Conservation (phyloP, 495 filamentous ascomycete genomes). For the Xylaria castorea region DNA sequence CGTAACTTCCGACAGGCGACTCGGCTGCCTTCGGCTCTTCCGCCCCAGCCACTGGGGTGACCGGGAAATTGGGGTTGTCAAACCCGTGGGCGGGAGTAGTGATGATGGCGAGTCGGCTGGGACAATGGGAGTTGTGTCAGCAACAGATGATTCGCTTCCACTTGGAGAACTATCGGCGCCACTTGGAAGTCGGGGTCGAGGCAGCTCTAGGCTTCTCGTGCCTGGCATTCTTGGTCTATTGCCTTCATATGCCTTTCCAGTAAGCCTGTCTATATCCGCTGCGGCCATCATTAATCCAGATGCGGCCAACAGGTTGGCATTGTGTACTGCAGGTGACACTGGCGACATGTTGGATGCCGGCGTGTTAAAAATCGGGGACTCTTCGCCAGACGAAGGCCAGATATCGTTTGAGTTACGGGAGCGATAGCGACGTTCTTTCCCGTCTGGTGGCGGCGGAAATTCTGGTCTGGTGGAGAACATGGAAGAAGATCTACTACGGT, state of each 20-base stretch:
- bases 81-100: slow-evolving; percentile 20
- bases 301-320: slow-evolving; percentile 33
- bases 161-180: neutral
- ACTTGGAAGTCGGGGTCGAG: slow-evolving; percentile 3
- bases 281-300: slow-evolving; percentile 39
- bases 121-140: slow-evolving; percentile 24
- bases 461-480: slow-evolving; percentile 36
- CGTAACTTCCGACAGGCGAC: slow-evolving; percentile 40
- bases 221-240: slow-evolving; percentile 21
- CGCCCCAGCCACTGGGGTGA: slow-evolving; percentile 29
- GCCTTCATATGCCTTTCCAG: slow-evolving; percentile 25
- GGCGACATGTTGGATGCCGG: slow-evolving; percentile 32
- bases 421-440: slow-evolving; percentile 36
- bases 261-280: slow-evolving; percentile 39
- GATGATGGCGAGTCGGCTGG: slow-evolving; percentile 32
- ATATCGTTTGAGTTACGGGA: slow-evolving; percentile 38
- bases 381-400: slow-evolving; percentile 39
- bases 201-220: slow-evolving; percentile 22
- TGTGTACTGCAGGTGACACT: slow-evolving; percentile 9
- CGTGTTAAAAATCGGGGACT: slow-evolving; percentile 40
- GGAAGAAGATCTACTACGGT: slow-evolving; percentile 33
- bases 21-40: slow-evolving; percentile 31
- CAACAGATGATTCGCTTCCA: neutral
- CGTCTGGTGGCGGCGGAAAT: slow-evolving; percentile 31
- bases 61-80: slow-evolving; percentile 25